phyloP scores from a whole-genome alignment of 441 rosid genomes.

The Arabidopsis lyrata region DNA sequence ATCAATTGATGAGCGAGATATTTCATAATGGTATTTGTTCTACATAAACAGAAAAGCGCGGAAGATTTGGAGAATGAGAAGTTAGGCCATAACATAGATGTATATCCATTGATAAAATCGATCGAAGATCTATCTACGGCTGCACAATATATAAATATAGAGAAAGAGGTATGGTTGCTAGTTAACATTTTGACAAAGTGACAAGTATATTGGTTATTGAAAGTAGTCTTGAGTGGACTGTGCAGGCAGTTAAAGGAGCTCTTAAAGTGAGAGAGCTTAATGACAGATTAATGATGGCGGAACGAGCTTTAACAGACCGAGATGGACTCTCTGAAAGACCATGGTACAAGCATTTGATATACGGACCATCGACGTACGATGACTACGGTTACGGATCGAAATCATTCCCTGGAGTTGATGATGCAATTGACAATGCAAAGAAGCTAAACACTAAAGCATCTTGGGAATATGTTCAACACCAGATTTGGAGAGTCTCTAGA shows the following conservation, averaged over 20 bases:
- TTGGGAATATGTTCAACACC: constrained; percentile 74
- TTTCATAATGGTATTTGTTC: constrained; percentile 18
- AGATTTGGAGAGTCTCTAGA: constrained; percentile 80
- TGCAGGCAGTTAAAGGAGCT: constrained; percentile 58
- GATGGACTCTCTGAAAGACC: constrained; percentile 74
- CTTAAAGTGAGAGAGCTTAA: constrained; percentile 68
- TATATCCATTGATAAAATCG: constrained; percentile 65
- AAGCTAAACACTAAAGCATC: constrained; percentile 53
- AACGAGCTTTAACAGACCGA: constrained; percentile 75
- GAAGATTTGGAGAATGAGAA: constrained; percentile 66
- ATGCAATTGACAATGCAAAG: constrained; percentile 55
- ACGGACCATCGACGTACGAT: constrained; percentile 75
- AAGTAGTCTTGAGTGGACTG: constrained; percentile 10
- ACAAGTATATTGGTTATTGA: not conserved
- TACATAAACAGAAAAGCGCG: constrained; percentile 53
- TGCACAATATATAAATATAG: constrained; percentile 55
- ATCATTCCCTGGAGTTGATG: constrained; percentile 75
- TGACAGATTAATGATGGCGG: constrained; percentile 89
- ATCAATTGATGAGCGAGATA: not conserved
- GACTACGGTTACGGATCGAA: constrained; percentile 78
- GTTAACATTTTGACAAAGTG: not conserved
- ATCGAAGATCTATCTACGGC: constrained; percentile 61
- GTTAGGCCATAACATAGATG: constrained; percentile 50
- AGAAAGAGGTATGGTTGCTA: constrained; percentile 57
- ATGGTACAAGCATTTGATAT: constrained; percentile 92